These are phyloP conservation scores for Leccinum uliginosum DNA, from an alignment of 768 basidiomycete genomes.

Conservation along the genomic window DNA sequence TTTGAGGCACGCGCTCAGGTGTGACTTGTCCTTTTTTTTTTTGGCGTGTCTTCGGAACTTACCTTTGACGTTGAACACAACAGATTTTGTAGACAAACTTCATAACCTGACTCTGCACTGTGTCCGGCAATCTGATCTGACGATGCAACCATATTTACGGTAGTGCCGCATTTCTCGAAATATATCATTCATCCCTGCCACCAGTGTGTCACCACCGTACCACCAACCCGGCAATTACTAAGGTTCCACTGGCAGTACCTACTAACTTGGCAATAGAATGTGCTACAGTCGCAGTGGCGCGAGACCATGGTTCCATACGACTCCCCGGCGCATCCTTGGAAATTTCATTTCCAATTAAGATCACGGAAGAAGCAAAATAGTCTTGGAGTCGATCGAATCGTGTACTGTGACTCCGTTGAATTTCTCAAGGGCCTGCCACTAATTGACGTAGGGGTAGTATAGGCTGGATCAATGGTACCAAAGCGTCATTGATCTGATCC, in stretches of 20 bases:
- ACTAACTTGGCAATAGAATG: not conserved
- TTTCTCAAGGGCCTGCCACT: not conserved
- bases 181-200: slow-evolving; percentile 5
- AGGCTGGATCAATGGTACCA: not conserved
- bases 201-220: not conserved
- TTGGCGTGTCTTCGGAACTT: not conserved
- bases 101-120: slow-evolving; percentile 10
- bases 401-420: not conserved
- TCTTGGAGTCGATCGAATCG: not conserved
- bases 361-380: not conserved
- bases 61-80: no score
- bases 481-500: not conserved
- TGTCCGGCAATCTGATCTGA: slow-evolving; percentile 16
- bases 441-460: not conserved
- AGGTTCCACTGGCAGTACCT: not conserved
- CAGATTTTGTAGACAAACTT: not conserved
- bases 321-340: not conserved
- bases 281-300: not conserved
- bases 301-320: not conserved
- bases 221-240: not conserved
- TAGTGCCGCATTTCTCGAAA: not conserved
- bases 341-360: not conserved
- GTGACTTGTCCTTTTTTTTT: not conserved
- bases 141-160: not conserved
- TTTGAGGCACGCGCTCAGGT: slow-evolving; percentile 23